These are phyloP conservation scores for Berkeleyomyces rouxiae DNA, from an alignment of 2,329 filamentous ascomycete species.

Conservation along the genomic window DNA sequence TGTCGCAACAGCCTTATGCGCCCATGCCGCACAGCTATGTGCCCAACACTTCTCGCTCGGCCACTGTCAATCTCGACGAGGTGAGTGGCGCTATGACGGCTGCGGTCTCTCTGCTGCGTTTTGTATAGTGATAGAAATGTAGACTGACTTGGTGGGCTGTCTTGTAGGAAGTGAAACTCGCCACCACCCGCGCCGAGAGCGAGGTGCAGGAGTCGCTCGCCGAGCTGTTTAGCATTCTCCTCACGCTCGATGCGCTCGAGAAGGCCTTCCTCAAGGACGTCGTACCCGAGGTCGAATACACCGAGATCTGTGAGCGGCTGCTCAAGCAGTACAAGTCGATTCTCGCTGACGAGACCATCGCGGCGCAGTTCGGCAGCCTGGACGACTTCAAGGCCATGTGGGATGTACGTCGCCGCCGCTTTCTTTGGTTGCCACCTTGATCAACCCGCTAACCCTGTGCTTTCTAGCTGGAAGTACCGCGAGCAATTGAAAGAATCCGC, in stretches of 20 bases:
- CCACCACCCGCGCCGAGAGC: constrained; percentile 70
- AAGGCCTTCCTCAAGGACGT: constrained; percentile 95
- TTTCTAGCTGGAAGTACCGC: constrained; percentile 75
- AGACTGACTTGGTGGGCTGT: not conserved
- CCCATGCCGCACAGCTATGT: constrained; percentile 85
- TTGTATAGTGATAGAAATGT: not conserved
- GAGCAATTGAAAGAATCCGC: constrained; percentile 79
- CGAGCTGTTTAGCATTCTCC: constrained; percentile 93
- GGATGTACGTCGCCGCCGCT: constrained; percentile 46
- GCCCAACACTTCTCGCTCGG: constrained; percentile 64
- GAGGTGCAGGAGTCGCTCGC: constrained; percentile 92
- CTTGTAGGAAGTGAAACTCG: constrained; percentile 74
- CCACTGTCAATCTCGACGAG: constrained; percentile 87
- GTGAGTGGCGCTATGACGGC: constrained; percentile 27
- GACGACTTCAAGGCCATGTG: constrained; percentile 85
- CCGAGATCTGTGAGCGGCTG: constrained; percentile 84
- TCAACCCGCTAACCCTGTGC: not conserved
- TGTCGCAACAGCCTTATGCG: constrained; percentile 56
- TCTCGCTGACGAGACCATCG: constrained; percentile 76
- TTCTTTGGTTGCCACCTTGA: not conserved
- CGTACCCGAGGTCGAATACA: constrained; percentile 80
- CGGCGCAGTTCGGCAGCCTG: constrained; percentile 69
- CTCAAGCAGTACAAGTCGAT: constrained; percentile 96
- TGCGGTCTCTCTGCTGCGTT: not conserved
- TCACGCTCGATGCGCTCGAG: constrained; percentile 87